Conservation (phyloP, 768 basidiomycete genomes). For the Boletus vermiculosoides region DNA sequence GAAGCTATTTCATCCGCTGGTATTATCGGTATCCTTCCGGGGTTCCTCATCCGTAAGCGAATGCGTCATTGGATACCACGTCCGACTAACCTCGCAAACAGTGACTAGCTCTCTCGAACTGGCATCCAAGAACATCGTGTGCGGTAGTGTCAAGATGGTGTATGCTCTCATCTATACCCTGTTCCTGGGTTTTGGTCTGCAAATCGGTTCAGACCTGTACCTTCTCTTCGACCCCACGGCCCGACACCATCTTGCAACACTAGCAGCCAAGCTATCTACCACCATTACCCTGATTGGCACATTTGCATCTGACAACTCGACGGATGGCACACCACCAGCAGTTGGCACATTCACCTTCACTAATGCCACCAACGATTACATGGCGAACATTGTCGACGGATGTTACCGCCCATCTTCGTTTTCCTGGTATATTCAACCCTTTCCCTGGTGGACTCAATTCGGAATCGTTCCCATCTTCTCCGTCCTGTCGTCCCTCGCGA, state of each 20-base stretch:
- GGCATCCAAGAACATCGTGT: constrained; percentile 82
- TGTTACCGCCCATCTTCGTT: constrained; percentile 67
- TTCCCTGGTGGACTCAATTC: constrained; percentile 76
- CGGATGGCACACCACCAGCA: constrained; percentile 44
- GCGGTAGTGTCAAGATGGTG: constrained; percentile 84
- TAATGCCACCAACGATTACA: constrained; percentile 45
- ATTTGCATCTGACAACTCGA: constrained; percentile 58
- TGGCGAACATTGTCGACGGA: constrained; percentile 54
- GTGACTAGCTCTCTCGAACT: constrained; percentile 83
- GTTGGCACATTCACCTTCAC: constrained; percentile 68
- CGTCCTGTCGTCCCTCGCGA: constrained; percentile 66
- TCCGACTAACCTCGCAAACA: constrained; percentile 25
- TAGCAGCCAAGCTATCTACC: constrained; percentile 51
- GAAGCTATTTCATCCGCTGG: constrained; percentile 86
- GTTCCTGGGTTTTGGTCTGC: constrained; percentile 81
- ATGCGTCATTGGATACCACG: background rate
- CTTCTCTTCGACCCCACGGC: constrained; percentile 63
- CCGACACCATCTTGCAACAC: constrained; percentile 49
- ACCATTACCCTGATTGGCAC: constrained; percentile 58
- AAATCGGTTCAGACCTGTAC: constrained; percentile 81
- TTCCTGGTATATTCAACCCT: constrained; percentile 79
- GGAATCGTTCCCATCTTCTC: constrained; percentile 77
- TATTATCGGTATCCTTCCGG: constrained; percentile 88
- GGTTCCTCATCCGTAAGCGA: constrained; percentile 72
- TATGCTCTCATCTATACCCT: constrained; percentile 86